These are phyloP conservation scores for Porodaedalea pini DNA, from an alignment of 1,284 basidiomycete species.

Conservation along the genomic window DNA sequence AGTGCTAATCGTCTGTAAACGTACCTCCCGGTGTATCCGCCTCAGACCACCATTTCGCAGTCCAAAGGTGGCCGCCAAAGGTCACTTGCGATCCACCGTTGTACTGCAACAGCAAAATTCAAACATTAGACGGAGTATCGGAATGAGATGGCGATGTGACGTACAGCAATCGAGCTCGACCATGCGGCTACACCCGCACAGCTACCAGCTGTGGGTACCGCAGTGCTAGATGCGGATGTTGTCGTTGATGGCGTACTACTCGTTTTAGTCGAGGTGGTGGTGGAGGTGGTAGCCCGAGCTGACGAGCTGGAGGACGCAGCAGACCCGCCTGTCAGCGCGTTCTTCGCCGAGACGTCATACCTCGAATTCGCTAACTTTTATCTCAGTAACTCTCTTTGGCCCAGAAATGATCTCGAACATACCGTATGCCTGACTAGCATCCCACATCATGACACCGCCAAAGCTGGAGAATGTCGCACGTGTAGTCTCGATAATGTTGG, in stretches of 20 bases:
- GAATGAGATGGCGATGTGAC: too few species aligned
- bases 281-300: constrained; percentile 20
- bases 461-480: constrained; percentile 55
- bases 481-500: constrained; percentile 41
- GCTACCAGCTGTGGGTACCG: constrained; percentile 33
- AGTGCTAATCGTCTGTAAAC: neutral
- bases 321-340: constrained; percentile 38
- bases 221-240: constrained; percentile 26
- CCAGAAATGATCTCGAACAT: constrained; percentile 17
- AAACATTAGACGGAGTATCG: neutral
- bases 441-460: constrained; percentile 69
- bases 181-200: constrained; percentile 49
- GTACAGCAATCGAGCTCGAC: constrained; percentile 41
- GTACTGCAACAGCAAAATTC: constrained; percentile 2
- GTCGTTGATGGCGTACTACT: constrained; percentile 26
- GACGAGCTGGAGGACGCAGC: constrained; percentile 8
- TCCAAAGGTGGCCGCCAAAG: constrained; percentile 41
- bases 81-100: constrained; percentile 16
- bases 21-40: constrained; percentile 49
- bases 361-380: constrained; percentile 43
- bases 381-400: constrained; percentile 2
- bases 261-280: constrained; percentile 25
- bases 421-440: constrained; percentile 59
- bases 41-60: constrained; percentile 58
- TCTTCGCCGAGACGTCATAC: constrained; percentile 52